phyloP scores from a whole-genome alignment of 192 early-diverging fungal genomes.

The Entomortierella lignicola region DNA sequence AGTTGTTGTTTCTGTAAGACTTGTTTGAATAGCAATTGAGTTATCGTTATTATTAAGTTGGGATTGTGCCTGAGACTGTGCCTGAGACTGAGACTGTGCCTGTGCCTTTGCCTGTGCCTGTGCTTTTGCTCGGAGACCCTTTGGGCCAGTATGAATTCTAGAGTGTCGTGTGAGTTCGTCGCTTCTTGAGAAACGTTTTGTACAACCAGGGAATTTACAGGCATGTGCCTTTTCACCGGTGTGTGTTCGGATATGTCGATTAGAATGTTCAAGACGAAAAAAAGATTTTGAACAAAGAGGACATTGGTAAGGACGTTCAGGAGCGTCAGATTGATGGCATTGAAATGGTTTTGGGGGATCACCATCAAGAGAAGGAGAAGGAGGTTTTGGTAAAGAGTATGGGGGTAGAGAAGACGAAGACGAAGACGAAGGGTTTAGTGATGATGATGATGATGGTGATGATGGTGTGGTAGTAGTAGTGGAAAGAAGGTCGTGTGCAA shows the following conservation, averaged over 20 bases:
- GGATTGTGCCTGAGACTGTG: slow-evolving; percentile 1
- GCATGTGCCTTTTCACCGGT: slow-evolving; percentile 88
- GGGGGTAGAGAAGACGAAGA: slow-evolving; percentile 12
- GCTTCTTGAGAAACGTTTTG: slow-evolving; percentile 79
- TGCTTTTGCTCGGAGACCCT: slow-evolving; percentile 63
- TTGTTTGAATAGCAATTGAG: not conserved
- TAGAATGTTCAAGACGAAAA: slow-evolving; percentile 81
- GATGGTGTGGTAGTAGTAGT: not conserved
- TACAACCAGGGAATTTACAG: slow-evolving; percentile 80
- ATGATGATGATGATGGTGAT: not conserved
- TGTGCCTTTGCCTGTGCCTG: slow-evolving; percentile 74
- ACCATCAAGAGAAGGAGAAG: slow-evolving; percentile 28
- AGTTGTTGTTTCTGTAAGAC: not conserved
- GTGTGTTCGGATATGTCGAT: slow-evolving; percentile 86
- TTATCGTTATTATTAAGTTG: not conserved
- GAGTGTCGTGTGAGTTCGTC: slow-evolving; percentile 85
- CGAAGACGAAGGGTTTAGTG: no score
- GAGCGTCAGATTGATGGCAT: slow-evolving; percentile 45
- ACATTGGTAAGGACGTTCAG: slow-evolving; percentile 77
- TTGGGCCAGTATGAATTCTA: slow-evolving; percentile 65
- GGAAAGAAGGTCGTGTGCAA: not conserved
- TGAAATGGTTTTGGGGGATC: slow-evolving; percentile 51
- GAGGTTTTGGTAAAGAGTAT: slow-evolving; percentile 26
- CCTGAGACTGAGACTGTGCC: slow-evolving; percentile 56
- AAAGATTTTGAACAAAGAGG: slow-evolving; percentile 80